Percentiles rank a stretch among this genome's conserved stretches.
phyloP scores from a whole-genome alignment of 768 basidiomycete genomes.

The Leccinum disarticulatum region DNA sequence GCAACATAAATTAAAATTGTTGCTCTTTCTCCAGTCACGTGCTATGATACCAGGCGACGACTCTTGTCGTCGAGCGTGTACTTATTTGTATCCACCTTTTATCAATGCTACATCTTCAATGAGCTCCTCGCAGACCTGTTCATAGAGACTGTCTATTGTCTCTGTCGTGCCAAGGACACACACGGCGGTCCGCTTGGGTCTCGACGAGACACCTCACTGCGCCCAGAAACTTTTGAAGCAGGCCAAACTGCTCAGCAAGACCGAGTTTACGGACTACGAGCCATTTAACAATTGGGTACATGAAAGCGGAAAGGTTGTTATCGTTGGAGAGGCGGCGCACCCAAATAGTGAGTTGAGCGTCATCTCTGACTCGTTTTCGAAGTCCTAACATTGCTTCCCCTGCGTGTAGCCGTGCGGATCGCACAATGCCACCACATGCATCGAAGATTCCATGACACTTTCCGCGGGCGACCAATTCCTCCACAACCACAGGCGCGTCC shows the following conservation, averaged over 20 bases:
- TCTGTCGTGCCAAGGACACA: too few relatives aligned
- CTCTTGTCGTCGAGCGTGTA: too few relatives aligned
- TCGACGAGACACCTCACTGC: neutral
- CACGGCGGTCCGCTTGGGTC: too few relatives aligned
- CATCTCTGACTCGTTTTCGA: neutral
- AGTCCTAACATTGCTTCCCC: neutral
- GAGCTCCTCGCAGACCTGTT: too few relatives aligned
- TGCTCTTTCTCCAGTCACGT: too few relatives aligned
- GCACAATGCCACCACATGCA: slow-evolving; percentile 45
- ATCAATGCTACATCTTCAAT: too few relatives aligned
- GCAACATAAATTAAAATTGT: too few relatives aligned
- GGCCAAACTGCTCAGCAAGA: slow-evolving; percentile 20
- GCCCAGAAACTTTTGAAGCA: slow-evolving; percentile 22
- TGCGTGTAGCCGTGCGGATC: slow-evolving; percentile 46
- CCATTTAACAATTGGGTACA: slow-evolving; percentile 51
- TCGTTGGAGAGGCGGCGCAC: slow-evolving; percentile 61
- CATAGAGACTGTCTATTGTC: too few relatives aligned
- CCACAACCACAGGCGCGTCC: too few relatives aligned
- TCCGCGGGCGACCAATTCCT: slow-evolving; percentile 29
- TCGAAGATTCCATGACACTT: slow-evolving; percentile 64
- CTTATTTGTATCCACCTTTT: too few relatives aligned
- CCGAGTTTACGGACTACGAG: slow-evolving; percentile 33
- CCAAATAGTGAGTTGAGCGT: slow-evolving; percentile 42
- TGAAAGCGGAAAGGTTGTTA: slow-evolving; percentile 47
- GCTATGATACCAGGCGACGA: too few relatives aligned